A percentile compares a stretch with the other conserved stretches of the same genome.
These are phyloP conservation scores for Blastocystis sp. DNA, from an alignment of 352 stramenopile genomes.

Conservation along the genomic window DNA sequence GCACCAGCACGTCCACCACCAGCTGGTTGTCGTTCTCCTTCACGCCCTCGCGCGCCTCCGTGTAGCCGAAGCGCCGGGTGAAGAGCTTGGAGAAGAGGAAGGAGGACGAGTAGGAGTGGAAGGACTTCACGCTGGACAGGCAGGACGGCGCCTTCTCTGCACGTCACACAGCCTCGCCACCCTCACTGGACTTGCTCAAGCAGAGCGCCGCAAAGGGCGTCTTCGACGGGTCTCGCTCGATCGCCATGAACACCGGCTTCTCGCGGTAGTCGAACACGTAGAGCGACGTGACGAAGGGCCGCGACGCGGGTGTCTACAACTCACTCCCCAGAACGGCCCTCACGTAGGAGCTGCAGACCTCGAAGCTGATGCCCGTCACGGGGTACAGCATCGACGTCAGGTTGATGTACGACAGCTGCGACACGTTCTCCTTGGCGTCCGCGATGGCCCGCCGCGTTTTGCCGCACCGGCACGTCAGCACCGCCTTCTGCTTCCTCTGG, in stretches of 20 bases:
- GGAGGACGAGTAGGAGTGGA: conserved; percentile 24
- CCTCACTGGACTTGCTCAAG: not conserved
- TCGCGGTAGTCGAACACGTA: conserved; percentile 50
- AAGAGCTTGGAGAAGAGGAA: conserved; percentile 14
- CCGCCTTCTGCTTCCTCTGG: not conserved
- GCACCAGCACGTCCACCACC: conserved; percentile 42
- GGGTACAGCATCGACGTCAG: conserved; percentile 24
- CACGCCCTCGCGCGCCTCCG: not conserved
- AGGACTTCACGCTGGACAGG: not conserved
- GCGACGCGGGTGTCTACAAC: not conserved
- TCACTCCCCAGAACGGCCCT: not conserved
- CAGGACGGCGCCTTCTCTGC: not conserved
- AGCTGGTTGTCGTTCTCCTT: not conserved
- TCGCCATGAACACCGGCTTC: conserved; percentile 17
- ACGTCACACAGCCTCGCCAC: not conserved
- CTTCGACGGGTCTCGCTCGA: conserved; percentile 32
- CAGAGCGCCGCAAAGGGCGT: not conserved
- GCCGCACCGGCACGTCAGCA: not conserved
- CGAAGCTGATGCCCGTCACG: conserved; percentile 36
- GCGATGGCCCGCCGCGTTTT: not conserved
- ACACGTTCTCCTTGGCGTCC: not conserved
- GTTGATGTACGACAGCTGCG: conserved; percentile 27
- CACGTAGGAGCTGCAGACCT: conserved; percentile 26
- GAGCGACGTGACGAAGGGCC: conserved; percentile 4
- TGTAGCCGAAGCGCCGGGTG: not conserved